Evolutionary conservation across 768 basidiomycete species (phyloP).

Genomic region (Tephrocybe rancida): DNA sequence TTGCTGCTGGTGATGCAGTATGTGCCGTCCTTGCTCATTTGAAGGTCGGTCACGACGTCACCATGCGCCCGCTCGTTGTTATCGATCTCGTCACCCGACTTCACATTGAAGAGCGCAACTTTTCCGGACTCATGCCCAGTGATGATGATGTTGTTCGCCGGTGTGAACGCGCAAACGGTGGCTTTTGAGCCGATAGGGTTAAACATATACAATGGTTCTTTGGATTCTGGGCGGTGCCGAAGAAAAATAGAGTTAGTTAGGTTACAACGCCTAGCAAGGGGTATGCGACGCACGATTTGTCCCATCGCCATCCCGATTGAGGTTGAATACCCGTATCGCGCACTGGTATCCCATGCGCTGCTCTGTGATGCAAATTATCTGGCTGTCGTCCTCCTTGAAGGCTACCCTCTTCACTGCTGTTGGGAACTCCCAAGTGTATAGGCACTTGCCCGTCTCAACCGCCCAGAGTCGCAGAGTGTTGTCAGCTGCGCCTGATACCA

Average conservation of each 20-base stretch:
- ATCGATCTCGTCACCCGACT: slow-evolving; percentile 80
- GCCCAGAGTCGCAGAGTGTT: slow-evolving; percentile 92
- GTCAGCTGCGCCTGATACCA: slow-evolving; percentile 93
- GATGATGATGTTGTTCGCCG: slow-evolving; percentile 74
- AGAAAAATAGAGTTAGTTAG: slow-evolving; percentile 2
- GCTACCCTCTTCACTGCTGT: slow-evolving; percentile 96
- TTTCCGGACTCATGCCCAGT: slow-evolving; percentile 98
- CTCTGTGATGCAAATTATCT: slow-evolving; percentile 93
- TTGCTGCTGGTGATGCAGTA: slow-evolving; percentile 97
- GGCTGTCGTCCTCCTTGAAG: slow-evolving; percentile 84
- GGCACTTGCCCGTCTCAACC: slow-evolving; percentile 86
- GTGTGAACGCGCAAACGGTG: slow-evolving; percentile 93
- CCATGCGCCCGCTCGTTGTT: slow-evolving; percentile 89
- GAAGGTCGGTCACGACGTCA: slow-evolving; percentile 89
- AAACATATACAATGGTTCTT: slow-evolving; percentile 78
- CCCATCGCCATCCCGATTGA: slow-evolving; percentile 84
- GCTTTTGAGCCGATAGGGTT: slow-evolving; percentile 92
- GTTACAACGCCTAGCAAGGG: background rate
- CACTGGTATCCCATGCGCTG: slow-evolving; percentile 94
- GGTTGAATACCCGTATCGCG: slow-evolving; percentile 86
- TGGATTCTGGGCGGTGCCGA: slow-evolving; percentile 55
- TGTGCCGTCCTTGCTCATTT: slow-evolving; percentile 85
- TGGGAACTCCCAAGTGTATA: slow-evolving; percentile 96
- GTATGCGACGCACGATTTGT: slow-evolving; percentile 66
- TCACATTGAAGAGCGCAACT: slow-evolving; percentile 87